Evolutionary conservation across 306 rosid genomes (phyloP), one percentile per base, ranked within the genome.

Genomic region (Rosa rugosa): DNA sequence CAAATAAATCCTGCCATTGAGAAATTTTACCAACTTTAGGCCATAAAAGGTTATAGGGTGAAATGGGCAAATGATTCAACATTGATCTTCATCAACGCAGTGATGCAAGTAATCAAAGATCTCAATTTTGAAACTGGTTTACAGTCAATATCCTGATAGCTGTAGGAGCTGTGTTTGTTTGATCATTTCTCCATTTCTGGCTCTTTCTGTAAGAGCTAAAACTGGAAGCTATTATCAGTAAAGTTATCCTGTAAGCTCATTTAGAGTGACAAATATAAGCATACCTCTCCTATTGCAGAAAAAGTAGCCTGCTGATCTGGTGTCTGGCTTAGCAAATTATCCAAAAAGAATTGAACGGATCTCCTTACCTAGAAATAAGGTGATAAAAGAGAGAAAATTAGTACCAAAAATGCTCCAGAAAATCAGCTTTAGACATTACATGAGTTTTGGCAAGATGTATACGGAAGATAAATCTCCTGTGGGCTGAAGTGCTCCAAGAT

Each of bases 401-500:
- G 46, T 66, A 45, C n/a, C 6, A 23, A 40, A 23, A 25, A 49
- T 14, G 40, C 25, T 78, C 49, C 6, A 17, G 7, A 12, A 54
- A 75, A 66, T 20, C 72, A 34, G 46, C 16, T 75, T 34, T 63
- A 69, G 10, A 74, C 4, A 23, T 60, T 27, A 11, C 22, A 22
- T 20, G 51, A 59, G 67, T 70, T 53, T 41, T 47, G 45, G 50
- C 56, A 46, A 54, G 62, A 44, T 17, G 45, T 81, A 44, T 84
- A 91, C 97, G 11, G 98, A 49, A 72, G 97, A 85, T 71, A 91
- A 44, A 76, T 91, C 98, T 81, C 93, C 94, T 18, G 97, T 91
- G 27, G 94, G 97, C 80, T 91, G 90, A 51, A 93, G 91, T 75
- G 97, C 98, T 84, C 85, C 97, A 49, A 93, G 97, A 75, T 93